phyloP scores from a whole-genome alignment of 345 rosid genomes.

The Eucalyptus urophylla region DNA sequence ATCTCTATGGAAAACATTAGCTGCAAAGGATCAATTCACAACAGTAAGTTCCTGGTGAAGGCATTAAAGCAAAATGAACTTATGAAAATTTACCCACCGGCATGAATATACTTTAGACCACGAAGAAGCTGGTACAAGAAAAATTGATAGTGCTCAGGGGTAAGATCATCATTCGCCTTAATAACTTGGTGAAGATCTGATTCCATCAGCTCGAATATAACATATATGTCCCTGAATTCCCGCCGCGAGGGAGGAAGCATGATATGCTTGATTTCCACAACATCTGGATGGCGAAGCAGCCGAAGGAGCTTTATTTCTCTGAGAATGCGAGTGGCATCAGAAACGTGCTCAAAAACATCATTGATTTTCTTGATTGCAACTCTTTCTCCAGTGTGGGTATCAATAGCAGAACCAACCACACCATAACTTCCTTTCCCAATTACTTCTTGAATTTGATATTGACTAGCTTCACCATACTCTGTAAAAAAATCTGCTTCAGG shows the following conservation, averaged over 20 bases:
- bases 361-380: conserved; percentile 94
- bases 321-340: conserved; percentile 91
- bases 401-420: conserved; percentile 86
- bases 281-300: conserved; percentile 88
- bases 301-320: conserved; percentile 94
- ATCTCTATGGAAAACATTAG: conserved; percentile 95
- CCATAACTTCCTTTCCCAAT: conserved; percentile 98
- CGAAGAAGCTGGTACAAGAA: conserved; percentile 99
- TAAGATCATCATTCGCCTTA: conserved; percentile 85
- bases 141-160: conserved; percentile 90
- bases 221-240: conserved; percentile 89
- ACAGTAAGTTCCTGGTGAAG: neutral
- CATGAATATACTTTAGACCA: conserved; percentile 81
- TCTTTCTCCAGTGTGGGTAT: conserved; percentile 72
- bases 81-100: conserved; percentile 35
- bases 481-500: conserved; percentile 75
- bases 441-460: conserved; percentile 84
- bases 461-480: conserved; percentile 89
- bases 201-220: conserved; percentile 95
- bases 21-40: conserved; percentile 22
- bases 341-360: conserved; percentile 94
- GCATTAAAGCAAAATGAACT: neutral
- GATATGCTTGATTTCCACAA: conserved; percentile 89
- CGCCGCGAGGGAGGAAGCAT: conserved; percentile 97
- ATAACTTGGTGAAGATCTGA: conserved; percentile 97